Evolutionary conservation across 352 stramenopile species (phyloP).

Genomic region (Saprolegnia diclina): DNA sequence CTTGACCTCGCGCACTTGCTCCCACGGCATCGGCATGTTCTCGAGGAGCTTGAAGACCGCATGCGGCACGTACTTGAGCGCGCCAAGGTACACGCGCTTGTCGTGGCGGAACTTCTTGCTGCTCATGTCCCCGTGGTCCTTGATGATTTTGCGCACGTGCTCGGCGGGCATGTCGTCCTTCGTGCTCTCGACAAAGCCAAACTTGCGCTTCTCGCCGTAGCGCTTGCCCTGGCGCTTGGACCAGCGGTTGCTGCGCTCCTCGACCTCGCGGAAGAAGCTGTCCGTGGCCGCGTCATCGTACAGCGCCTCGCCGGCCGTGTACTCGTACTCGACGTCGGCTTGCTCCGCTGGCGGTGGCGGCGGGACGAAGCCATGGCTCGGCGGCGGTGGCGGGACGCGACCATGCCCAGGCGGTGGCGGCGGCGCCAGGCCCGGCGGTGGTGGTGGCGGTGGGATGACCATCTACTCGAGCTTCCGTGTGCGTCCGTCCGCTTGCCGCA

Average conservation of each 20-base stretch:
- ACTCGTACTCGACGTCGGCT: not conserved
- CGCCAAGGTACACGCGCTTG: conserved; percentile 98
- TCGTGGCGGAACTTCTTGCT: conserved; percentile 99
- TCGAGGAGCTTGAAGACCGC: conserved; percentile 99
- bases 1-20: conserved; percentile 98
- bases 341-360: not conserved
- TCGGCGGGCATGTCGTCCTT: conserved; percentile 92
- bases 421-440: not conserved
- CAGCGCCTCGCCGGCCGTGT: not conserved
- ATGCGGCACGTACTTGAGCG: conserved; percentile 99
- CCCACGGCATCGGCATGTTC: conserved; percentile 99
- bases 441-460: conserved; percentile 20
- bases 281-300: conserved; percentile 20
- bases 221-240: conserved; percentile 90
- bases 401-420: not conserved
- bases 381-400: not conserved
- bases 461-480: conserved; percentile 10
- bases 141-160: conserved; percentile 99
- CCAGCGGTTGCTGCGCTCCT: conserved; percentile 79
- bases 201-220: conserved; percentile 92
- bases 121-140: conserved; percentile 99
- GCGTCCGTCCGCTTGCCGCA: conserved; percentile 2
- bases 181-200: conserved; percentile 89
- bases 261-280: conserved; percentile 33
- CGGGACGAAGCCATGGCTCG: not conserved